phyloP scores from a whole-genome alignment of 305 asterid species.

The Euphrasia arctica region DNA sequence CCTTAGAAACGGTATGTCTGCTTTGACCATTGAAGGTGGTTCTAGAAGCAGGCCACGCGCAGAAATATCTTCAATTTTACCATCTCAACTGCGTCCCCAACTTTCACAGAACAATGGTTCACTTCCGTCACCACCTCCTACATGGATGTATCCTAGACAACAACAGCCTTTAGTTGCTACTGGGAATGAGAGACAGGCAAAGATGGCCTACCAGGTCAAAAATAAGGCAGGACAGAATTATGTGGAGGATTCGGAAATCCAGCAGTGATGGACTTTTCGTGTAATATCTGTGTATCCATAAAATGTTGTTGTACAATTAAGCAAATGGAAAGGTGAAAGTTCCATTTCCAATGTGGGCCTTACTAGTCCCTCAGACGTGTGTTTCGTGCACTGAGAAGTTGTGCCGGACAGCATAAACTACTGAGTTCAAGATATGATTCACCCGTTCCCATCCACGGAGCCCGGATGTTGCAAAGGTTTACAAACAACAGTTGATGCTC shows the following conservation, averaged over 20 bases:
- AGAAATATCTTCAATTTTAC: slow-evolving; percentile 35
- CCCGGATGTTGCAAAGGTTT: too few species aligned
- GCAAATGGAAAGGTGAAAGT: too few species aligned
- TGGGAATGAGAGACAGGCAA: slow-evolving; percentile 44
- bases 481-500: too few species aligned
- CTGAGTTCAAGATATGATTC: too few species aligned
- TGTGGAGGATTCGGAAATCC: slow-evolving; percentile 39
- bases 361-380: too few species aligned
- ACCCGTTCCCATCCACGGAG: too few species aligned
- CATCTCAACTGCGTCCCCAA: slow-evolving; percentile 29
- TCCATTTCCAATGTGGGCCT: too few species aligned
- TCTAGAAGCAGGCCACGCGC: slow-evolving; percentile 30
- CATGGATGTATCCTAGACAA: slow-evolving; percentile 49
- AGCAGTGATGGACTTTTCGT: slow-evolving; percentile 27
- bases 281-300: too few species aligned
- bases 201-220: slow-evolving; percentile 64
- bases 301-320: too few species aligned
- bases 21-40: slow-evolving; percentile 49
- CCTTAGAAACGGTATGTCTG: slow-evolving; percentile 51
- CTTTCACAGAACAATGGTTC: slow-evolving; percentile 26
- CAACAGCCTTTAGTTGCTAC: slow-evolving; percentile 29
- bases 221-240: slow-evolving; percentile 35
- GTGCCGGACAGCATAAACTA: too few species aligned
- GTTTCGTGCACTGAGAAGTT: too few species aligned
- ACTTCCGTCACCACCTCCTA: slow-evolving; percentile 70